Conservation (phyloP, 768 basidiomycete species). For the Trametes cingulata region DNA sequence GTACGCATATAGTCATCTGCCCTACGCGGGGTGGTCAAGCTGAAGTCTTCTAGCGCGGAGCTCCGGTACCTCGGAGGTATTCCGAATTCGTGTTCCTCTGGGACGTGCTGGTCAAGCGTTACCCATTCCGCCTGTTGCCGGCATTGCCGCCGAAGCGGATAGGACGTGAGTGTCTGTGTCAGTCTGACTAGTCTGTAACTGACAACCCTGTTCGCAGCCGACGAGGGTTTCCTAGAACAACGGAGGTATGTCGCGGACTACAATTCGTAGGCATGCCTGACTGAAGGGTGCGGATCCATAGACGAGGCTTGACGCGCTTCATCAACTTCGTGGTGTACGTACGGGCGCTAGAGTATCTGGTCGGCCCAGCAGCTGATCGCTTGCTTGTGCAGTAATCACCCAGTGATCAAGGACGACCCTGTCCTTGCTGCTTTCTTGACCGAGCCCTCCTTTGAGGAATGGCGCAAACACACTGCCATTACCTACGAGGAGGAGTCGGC, state of each 20-base stretch:
- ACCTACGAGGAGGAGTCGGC: conserved; percentile 87
- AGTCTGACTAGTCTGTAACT: background rate
- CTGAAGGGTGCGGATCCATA: conserved; percentile 28
- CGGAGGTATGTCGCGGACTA: conserved; percentile 55
- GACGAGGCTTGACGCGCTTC: conserved; percentile 79
- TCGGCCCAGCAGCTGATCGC: conserved; percentile 4
- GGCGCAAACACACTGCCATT: conserved; percentile 78
- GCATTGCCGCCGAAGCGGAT: conserved; percentile 90
- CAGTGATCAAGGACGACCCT: conserved; percentile 86
- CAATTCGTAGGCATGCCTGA: background rate
- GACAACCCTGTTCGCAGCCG: conserved; percentile 49
- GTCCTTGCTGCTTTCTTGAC: conserved; percentile 79
- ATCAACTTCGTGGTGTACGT: conserved; percentile 76
- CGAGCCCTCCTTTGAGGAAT: conserved; percentile 81
- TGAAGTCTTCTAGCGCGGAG: conserved; percentile 47
- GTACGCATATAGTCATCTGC: conserved; percentile 43
- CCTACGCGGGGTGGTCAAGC: conserved; percentile 7
- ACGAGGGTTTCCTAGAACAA: conserved; percentile 90
- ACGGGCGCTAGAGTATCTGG: background rate
- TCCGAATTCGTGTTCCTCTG: conserved; percentile 92
- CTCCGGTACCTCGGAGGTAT: conserved; percentile 81
- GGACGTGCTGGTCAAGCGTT: conserved; percentile 82
- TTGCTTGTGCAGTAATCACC: conserved; percentile 69
- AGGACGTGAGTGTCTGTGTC: conserved; percentile 59
- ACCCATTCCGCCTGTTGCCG: conserved; percentile 91